Evolutionary conservation across 345 rosid species (phyloP), one percentile per base, ranked within the genome.

Genomic region (Balakata baccata): DNA sequence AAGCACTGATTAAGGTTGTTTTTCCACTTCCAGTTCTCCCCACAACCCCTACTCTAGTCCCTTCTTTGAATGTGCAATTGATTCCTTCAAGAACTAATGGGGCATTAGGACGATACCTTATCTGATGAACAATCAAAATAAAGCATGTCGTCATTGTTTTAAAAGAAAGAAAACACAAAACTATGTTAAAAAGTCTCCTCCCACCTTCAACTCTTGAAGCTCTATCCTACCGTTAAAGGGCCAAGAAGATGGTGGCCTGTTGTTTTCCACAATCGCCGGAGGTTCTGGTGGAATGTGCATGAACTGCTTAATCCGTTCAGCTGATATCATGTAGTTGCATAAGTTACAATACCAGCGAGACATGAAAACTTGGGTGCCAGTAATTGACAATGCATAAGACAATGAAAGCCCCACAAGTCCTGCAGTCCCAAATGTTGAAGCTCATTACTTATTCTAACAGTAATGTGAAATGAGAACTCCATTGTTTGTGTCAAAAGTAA

Each of bases 21-120:
- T 94, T 29, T 18, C 97, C 98, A 29, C 98, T 94, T 81, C 97
- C 96, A 29, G 98, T 92, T 65, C 98, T 84, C 64, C 97, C 98
- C 13, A 94, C 98, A 50, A 94, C 90, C 64, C 34, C 96, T 0
- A 90, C 88, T 79, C 90, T 87, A 20, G 82, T 86, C 77, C 77
- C 79, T 71, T 80, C 83, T 34, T 58, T 68, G 77, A 80, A 77
- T 71, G 77, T 74, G 75, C 83, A 83, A 7, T 56, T 80, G 72
- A 83, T 83, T 51, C 81, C 86, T 64, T 80, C 74, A 0, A 83
- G 78, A 49, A 80, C 75, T 12, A 83, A 52, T 5, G 86, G 86
- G 20, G 78, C 59, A 77, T 77, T 83, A 6, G 75, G 77, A 22
- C 83, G 77, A 7, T 83, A 80, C 65, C 79, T 77, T 45, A 82